Conservation (phyloP, 257 asterid genomes). For the Salvia splendens region DNA sequence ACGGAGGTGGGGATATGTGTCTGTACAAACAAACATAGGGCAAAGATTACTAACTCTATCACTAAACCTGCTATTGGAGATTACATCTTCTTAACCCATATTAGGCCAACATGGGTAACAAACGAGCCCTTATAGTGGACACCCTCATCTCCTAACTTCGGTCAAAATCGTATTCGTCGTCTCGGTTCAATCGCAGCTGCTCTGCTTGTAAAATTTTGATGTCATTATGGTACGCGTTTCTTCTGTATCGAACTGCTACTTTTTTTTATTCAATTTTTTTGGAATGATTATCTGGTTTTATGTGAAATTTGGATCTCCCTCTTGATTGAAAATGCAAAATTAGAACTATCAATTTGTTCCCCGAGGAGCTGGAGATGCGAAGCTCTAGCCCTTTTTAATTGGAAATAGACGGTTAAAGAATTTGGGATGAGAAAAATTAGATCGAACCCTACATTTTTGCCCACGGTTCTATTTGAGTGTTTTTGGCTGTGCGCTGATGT, state of each 20-base stretch:
- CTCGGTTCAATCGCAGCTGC: conserved; percentile 21
- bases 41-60: no score
- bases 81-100: no score
- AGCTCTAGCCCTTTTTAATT: conserved; percentile 3
- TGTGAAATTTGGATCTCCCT: conserved; percentile 36
- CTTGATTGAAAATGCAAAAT: not conserved
- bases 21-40: no score
- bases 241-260: conserved; percentile 17
- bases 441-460: conserved; percentile 17
- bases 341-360: conserved; percentile 1
- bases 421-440: not conserved
- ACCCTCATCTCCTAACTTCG: conserved; percentile 22
- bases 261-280: not conserved
- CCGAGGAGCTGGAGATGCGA: no score
- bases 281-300: not conserved
- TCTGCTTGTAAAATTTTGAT: conserved; percentile 22
- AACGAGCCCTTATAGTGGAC: no score
- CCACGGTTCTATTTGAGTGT: not conserved
- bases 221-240: conserved; percentile 45
- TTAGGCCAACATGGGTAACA: no score
- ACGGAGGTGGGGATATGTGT: no score
- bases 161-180: conserved; percentile 31
- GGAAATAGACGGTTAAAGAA: not conserved
- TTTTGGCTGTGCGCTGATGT: not conserved
- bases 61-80: no score